Evolutionary conservation across 352 stramenopile genomes (phyloP).

Genomic region (Phytophthora pisi): DNA sequence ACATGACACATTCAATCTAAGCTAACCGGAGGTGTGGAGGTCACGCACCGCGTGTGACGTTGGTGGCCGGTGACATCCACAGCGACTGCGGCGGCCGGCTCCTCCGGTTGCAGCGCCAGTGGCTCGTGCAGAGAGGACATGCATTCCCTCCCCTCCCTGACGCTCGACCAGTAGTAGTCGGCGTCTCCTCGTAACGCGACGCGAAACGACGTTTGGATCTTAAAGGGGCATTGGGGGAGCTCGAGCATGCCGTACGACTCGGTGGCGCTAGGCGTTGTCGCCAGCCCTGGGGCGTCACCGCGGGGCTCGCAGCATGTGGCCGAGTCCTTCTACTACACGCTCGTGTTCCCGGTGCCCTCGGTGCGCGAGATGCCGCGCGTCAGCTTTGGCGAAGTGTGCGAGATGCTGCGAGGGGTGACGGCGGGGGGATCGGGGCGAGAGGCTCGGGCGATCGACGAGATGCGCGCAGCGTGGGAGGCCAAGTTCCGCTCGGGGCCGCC

Average conservation of each 20-base stretch:
- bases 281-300: conserved; percentile 53
- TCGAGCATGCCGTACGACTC: conserved; percentile 49
- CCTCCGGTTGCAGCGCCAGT: conserved; percentile 26
- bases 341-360: conserved; percentile 53
- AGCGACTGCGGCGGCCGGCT: not conserved
- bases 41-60: conserved; percentile 27
- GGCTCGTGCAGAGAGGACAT: conserved; percentile 43
- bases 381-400: conserved; percentile 50
- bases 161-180: not conserved
- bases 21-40: not conserved
- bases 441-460: conserved; percentile 49
- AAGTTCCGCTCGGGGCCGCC: conserved; percentile 72
- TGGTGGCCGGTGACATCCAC: conserved; percentile 1
- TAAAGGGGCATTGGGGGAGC: not conserved
- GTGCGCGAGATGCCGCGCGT: conserved; percentile 40
- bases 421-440: conserved; percentile 50
- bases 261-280: conserved; percentile 40
- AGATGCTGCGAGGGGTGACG: conserved; percentile 59
- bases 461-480: conserved; percentile 56
- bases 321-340: conserved; percentile 70
- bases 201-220: conserved; percentile 24
- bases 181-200: conserved; percentile 10
- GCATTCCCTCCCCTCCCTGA: conserved; percentile 33
- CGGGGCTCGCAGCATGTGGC: conserved; percentile 31
- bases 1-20: not conserved